Evolutionary conservation across 2,329 filamentous ascomycete genomes (phyloP), one percentile per base, ranked within the genome.

Genomic region (Grosmannia clavigera): DNA sequence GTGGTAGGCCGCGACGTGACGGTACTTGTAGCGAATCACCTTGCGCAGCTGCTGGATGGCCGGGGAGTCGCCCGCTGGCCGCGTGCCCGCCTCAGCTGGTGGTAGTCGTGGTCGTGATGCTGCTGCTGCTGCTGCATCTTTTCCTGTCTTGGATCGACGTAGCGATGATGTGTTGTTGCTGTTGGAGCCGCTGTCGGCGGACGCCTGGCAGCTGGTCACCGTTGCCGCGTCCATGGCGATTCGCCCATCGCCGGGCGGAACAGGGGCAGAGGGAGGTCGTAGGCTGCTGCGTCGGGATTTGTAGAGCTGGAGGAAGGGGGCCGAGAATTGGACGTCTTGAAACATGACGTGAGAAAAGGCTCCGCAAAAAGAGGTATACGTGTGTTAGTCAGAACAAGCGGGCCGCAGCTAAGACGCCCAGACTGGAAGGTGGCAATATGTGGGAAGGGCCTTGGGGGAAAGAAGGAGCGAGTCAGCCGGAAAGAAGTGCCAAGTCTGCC

Each of bases 1-100:
- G 73, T 99, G 94, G 43, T 95, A 84, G 38, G 92, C 92, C 61
- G 88, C 89, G 64, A 95, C 85, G 81, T 99, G 94, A 65, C 90
- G 88, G 76, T 97, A 97, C 72, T 92, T 94, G 67, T 75, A 81
- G 61, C 77, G 76, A 61, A 74, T 69, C 12, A 71, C 70, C 52
- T 67, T 67, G 64, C 72, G 73, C 59, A 72, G 64, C 58, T 71
- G 68, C 59, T 46, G 53, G 35, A 60, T 57, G 22, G 58, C 53
- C n/a, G 58, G 55, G 66, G 67, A 51, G 66, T 69, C 58, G 66
- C 62, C 62, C 54, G 60, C 56, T 35, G 51, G 46, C 48, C 46
- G 40, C 10, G 35, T 46, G n/a, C 29, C 40, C 48, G 29, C 31
- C n/a, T 40, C 25, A 16, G 19, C 16, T 35, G 10, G 7, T 25